These are phyloP conservation scores for Taphrina confusa DNA, from an alignment of 1,139 yeast genomes.

Conservation along the genomic window DNA sequence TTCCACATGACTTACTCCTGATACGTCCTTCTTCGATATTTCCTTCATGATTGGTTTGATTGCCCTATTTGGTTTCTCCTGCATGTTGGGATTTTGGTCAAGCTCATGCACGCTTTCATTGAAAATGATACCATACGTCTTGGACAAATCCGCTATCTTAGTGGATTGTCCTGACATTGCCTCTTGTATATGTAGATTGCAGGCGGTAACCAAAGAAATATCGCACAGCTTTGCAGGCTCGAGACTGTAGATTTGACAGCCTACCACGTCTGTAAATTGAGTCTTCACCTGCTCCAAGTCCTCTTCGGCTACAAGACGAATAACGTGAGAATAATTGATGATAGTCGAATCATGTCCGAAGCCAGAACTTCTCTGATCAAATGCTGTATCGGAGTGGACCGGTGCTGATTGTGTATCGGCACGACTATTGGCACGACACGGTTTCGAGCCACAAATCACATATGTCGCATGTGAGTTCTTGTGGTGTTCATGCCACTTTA, in stretches of 20 bases:
- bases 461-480: constrained; percentile 41
- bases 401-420: background rate
- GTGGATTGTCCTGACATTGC: constrained; percentile 14
- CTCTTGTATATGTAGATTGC: background rate
- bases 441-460: constrained; percentile 39
- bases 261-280: constrained; percentile 27
- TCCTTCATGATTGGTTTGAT: constrained; percentile 9
- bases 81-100: background rate
- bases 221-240: constrained; percentile 37
- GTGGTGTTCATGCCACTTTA: constrained; percentile 37
- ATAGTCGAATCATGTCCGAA: background rate
- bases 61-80: background rate
- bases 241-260: constrained; percentile 39
- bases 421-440: too few relatives aligned
- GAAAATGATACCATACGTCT: constrained; percentile 11
- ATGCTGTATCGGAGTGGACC: background rate
- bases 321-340: background rate
- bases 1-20: background rate
- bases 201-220: background rate
- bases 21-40: background rate
- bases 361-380: background rate
- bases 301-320: constrained; percentile 39
- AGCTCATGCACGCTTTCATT: constrained; percentile 5
- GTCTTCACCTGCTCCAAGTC: constrained; percentile 37
- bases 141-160: background rate